Evolutionary conservation across 345 rosid species (phyloP).

Genomic region (Ailanthus altissimus): DNA sequence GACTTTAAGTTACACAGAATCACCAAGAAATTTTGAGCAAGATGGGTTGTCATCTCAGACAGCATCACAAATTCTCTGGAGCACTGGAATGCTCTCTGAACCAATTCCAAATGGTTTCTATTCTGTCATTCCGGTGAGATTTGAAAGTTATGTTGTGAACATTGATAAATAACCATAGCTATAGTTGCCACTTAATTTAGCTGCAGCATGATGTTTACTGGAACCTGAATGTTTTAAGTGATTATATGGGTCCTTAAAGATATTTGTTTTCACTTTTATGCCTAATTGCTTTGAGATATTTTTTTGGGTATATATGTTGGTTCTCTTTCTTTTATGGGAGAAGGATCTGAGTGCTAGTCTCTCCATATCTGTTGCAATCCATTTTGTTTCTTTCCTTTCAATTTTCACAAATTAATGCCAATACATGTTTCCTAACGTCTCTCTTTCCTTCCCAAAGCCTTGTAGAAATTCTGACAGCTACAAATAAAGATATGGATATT

Average conservation of each 20-base stretch:
- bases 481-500: background rate
- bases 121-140: conserved; percentile 70
- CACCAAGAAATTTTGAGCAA: conserved; percentile 62
- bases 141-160: conserved; percentile 7
- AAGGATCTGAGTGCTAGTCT: background rate
- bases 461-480: background rate
- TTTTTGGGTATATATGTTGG: background rate
- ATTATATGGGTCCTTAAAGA: background rate
- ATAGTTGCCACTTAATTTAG: conserved; percentile 5
- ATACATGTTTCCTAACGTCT: background rate
- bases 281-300: background rate
- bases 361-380: background rate
- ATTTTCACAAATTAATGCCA: background rate
- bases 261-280: background rate
- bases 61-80: conserved; percentile 91
- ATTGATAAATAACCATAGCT: background rate
- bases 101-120: conserved; percentile 92
- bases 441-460: background rate
- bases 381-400: background rate
- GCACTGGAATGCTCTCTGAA: conserved; percentile 77
- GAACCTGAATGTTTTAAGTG: background rate
- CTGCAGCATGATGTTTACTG: background rate
- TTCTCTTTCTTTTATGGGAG: background rate
- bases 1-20: conserved; percentile 50
- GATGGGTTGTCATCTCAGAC: conserved; percentile 63